Evolutionary conservation across 371 early-diverging fungal genomes (phyloP).

Genomic region (Sporodiniella umbellata): DNA sequence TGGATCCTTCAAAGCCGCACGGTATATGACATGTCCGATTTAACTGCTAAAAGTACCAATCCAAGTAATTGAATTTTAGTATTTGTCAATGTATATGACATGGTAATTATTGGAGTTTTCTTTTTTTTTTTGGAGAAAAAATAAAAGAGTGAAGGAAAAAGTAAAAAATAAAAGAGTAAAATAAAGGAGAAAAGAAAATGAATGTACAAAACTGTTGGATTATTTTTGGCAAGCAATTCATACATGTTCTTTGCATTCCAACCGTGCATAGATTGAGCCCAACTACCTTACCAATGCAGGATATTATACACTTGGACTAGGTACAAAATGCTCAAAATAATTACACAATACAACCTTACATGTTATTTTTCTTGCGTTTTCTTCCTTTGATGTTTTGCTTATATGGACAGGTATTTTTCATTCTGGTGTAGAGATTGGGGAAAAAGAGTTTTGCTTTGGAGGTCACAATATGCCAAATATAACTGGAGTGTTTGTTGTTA

Average conservation of each 20-base stretch:
- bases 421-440: slow-evolving; percentile 52
- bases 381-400: no score
- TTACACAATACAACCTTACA: no score
- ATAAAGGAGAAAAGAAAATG: no score
- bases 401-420: slow-evolving; percentile 49
- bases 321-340: no score
- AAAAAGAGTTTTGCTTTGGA: slow-evolving; percentile 57
- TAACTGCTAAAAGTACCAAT: not conserved
- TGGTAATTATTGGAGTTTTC: slow-evolving; percentile 34
- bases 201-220: no score
- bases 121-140: no score
- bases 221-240: not conserved
- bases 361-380: no score
- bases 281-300: slow-evolving; percentile 45
- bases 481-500: slow-evolving; percentile 55
- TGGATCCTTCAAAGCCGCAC: slow-evolving; percentile 3
- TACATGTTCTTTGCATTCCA: no score
- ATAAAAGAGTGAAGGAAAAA: no score
- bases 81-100: slow-evolving; percentile 50
- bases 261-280: slow-evolving; percentile 31
- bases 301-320: slow-evolving; percentile 49
- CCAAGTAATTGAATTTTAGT: slow-evolving; percentile 9
- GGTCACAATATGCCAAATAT: slow-evolving; percentile 46
- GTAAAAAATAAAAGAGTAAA: no score
- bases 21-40: slow-evolving; percentile 3